A percentile compares a stretch with the other conserved stretches of the same genome.
Evolutionary conservation across 108 stramenopile genomes (phyloP).

Genomic region (Nitzschia sp.): DNA sequence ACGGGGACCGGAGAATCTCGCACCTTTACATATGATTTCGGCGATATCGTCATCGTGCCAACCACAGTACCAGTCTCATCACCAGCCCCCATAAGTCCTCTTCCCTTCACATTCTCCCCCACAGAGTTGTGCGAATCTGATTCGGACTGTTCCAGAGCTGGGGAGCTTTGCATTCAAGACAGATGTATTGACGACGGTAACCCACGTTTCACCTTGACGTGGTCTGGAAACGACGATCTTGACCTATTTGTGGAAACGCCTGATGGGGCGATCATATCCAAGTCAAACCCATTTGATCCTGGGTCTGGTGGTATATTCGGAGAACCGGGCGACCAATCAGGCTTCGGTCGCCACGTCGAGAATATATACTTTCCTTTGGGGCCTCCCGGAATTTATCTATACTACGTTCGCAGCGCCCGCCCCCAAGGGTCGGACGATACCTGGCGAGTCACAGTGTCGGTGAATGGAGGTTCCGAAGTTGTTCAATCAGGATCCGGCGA

Average conservation of each 20-base stretch:
- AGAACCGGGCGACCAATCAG: conserved; percentile 44
- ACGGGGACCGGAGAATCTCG: conserved; percentile 22
- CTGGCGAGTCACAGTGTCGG: conserved; percentile 24
- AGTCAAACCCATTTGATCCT: conserved; percentile 35
- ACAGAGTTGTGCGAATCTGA: conserved; percentile 1
- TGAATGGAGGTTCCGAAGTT: conserved; percentile 10
- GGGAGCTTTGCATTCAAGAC: conserved; percentile 21
- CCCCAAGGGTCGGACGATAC: conserved; percentile 19
- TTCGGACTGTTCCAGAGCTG: conserved; percentile 9
- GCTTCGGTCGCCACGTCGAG: conserved; percentile 29
- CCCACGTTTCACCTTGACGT: conserved; percentile 30
- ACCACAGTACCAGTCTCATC: too few relatives aligned
- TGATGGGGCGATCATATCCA: conserved; percentile 20
- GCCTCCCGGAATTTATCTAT: conserved; percentile 17
- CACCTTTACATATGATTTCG: conserved; percentile 5
- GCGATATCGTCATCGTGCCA: not conserved
- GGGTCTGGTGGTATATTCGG: conserved; percentile 55
- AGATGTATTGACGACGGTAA: conserved; percentile 31
- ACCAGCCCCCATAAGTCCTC: not conserved
- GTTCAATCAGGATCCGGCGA: conserved; percentile 13
- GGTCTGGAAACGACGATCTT: conserved; percentile 34
- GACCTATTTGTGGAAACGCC: conserved; percentile 31
- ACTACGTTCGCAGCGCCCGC: conserved; percentile 19
- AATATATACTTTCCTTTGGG: conserved; percentile 31
- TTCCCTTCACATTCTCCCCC: conserved; percentile 4